phyloP scores from a whole-genome alignment of 2,329 filamentous ascomycete genomes.

The Allantophomopsis cytisporea region DNA sequence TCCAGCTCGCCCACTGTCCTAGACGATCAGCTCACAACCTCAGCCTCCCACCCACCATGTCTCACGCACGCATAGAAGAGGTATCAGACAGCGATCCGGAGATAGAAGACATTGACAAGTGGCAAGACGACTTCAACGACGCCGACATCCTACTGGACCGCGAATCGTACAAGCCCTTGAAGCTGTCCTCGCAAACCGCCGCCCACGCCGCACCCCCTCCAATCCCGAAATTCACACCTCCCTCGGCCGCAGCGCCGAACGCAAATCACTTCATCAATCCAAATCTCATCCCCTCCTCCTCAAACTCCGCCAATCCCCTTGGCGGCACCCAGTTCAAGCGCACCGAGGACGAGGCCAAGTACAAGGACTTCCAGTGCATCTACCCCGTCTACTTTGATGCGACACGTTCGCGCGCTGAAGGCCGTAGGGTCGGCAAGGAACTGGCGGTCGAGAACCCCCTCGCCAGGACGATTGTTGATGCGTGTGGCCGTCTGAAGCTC shows the following conservation, averaged over 20 bases:
- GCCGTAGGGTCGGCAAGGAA: constrained; percentile 60
- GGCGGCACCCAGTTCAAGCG: constrained; percentile 21
- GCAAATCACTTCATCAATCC: constrained; percentile 19
- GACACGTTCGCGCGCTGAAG: constrained; percentile 58
- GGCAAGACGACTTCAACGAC: constrained; percentile 42
- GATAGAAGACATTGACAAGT: constrained; percentile 66
- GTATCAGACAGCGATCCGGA: constrained; percentile 80
- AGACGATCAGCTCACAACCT: constrained; percentile 1
- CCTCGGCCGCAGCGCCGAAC: constrained; percentile 10
- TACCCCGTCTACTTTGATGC: constrained; percentile 95
- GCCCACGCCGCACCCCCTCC: constrained; percentile 13
- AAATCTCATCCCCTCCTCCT: constrained; percentile 21
- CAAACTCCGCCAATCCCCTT: constrained; percentile 19
- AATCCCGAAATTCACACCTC: constrained; percentile 9
- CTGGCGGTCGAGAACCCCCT: constrained; percentile 76
- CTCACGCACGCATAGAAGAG: constrained; percentile 83
- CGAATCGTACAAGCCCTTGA: constrained; percentile 14
- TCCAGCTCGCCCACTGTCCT: background rate
- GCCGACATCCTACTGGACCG: constrained; percentile 16
- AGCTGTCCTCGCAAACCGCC: constrained; percentile 15
- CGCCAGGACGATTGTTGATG: constrained; percentile 77
- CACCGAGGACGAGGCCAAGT: constrained; percentile 35
- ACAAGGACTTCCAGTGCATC: constrained; percentile 73
- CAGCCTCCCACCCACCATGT: constrained; percentile 40
- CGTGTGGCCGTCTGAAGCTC: constrained; percentile 60